Base-by-base conservation (phyloP, 2,329 filamentous ascomycete genomes). In the Leptoxyphium fumago region DNA sequence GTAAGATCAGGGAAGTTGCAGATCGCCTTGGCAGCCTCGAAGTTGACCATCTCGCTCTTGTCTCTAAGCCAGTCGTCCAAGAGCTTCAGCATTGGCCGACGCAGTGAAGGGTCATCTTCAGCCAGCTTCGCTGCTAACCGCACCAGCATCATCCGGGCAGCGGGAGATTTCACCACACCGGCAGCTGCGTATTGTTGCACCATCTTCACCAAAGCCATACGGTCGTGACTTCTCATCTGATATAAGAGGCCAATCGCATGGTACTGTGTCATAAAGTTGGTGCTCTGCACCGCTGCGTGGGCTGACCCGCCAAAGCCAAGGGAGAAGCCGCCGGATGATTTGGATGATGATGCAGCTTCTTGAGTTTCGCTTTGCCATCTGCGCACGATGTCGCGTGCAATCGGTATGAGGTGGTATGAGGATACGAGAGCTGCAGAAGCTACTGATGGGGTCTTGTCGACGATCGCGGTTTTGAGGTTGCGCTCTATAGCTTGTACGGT, bases 1-100 rank as follows among this genome's bases (percentile, higher is more conserved):
- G 84, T 88, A 40, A 96, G 82, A 63, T 96, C 87, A 51, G 82
- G 78, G 75, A 96, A 82, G 56, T 94, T 84, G 69, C 88, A 94
- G 58, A 98, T 94, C 43, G 89, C 89, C 74, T 96, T 96, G 51
- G 91, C 91, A 43, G 91, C 91, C 68, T 98, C 91, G 55, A 98
- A 95, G 71, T 95, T 96, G 67, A 98, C 88, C 86, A 94, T 94
- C 64, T 96, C 91, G 65, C 87, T 94, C 80, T 98, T 96, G 67
- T 96, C 89, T 63, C 88, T 79, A 64, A 98, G 70, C 89, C 89
- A 96, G 58, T 87, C 84, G 63, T 96, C 89, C 56, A 98, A 76
- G 53, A 98, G 77, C 66, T 88, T 81, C 77, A 94, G 91, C 91
- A 98, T 98, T 47, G 88, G 87, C 69, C 84, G 93, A 55, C 89